Conservation (phyloP, 2,329 filamentous ascomycete genomes). For the Xylariaceae sp. region DNA sequence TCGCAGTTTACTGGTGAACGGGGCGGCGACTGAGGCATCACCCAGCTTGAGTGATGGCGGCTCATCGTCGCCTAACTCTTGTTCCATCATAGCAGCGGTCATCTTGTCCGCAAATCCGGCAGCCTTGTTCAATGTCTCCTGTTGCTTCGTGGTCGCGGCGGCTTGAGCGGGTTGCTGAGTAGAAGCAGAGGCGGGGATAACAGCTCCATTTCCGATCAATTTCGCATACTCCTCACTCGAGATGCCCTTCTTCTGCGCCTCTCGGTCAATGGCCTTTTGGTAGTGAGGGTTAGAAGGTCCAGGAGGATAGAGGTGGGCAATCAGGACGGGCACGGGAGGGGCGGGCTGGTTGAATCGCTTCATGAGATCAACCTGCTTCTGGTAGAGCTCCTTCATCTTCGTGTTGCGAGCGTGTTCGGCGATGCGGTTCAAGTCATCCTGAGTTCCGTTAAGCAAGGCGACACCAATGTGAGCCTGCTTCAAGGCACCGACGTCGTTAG, state of each 20-base stretch:
- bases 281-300: slow-evolving; percentile 91
- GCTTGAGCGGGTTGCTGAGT: slow-evolving; percentile 55
- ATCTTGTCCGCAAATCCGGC: slow-evolving; percentile 80
- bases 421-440: slow-evolving; percentile 85
- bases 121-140: slow-evolving; percentile 65
- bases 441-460: slow-evolving; percentile 89
- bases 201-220: slow-evolving; percentile 49
- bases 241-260: slow-evolving; percentile 73
- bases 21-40: slow-evolving; percentile 92
- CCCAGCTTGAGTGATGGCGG: slow-evolving; percentile 95
- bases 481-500: slow-evolving; percentile 93
- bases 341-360: slow-evolving; percentile 87
- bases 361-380: slow-evolving; percentile 92
- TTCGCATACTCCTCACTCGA: slow-evolving; percentile 54
- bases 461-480: slow-evolving; percentile 98
- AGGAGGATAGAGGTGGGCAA: slow-evolving; percentile 90
- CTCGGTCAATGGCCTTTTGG: slow-evolving; percentile 81
- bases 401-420: slow-evolving; percentile 89
- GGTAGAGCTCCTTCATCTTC: slow-evolving; percentile 98
- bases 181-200: slow-evolving; percentile 62
- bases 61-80: slow-evolving; percentile 80
- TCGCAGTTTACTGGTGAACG: slow-evolving; percentile 94
- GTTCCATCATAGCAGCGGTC: slow-evolving; percentile 81
- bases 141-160: slow-evolving; percentile 51
- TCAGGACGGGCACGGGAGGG: slow-evolving; percentile 86